phyloP scores from a whole-genome alignment of 768 basidiomycete genomes.

The Mycena floridula region DNA sequence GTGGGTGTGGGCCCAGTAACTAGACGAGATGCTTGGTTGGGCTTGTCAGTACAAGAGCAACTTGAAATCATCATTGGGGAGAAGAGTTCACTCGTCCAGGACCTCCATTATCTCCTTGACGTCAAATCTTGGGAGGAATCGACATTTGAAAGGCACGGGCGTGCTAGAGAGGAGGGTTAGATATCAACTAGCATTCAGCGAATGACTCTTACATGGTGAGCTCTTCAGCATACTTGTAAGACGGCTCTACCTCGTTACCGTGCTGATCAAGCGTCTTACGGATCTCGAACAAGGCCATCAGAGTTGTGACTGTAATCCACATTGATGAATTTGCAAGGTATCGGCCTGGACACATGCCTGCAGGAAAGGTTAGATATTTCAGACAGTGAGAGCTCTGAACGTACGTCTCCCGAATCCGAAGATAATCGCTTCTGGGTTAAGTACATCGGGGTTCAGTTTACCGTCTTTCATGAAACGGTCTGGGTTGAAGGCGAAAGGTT shows the following conservation, averaged over 20 bases:
- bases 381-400: background rate
- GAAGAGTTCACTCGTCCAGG: too few relatives aligned
- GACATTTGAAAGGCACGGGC: slow-evolving; percentile 6
- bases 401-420: slow-evolving; percentile 7
- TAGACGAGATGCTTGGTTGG: too few relatives aligned
- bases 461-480: slow-evolving; percentile 16
- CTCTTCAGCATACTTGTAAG: slow-evolving; percentile 5
- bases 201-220: background rate
- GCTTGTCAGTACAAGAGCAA: too few relatives aligned
- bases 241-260: slow-evolving; percentile 9
- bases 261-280: slow-evolving; percentile 8
- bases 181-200: background rate
- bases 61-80: too few relatives aligned
- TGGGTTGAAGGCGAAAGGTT: slow-evolving; percentile 20
- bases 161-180: background rate
- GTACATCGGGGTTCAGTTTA: slow-evolving; percentile 5
- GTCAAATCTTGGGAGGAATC: slow-evolving; percentile 2
- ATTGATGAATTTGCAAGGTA: slow-evolving; percentile 6
- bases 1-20: too few relatives aligned
- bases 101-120: too few relatives aligned
- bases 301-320: slow-evolving; percentile 14
- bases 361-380: background rate
- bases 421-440: slow-evolving; percentile 3
- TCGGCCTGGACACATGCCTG: slow-evolving; percentile 7
- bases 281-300: slow-evolving; percentile 18